These are phyloP conservation scores for Hypomontagnella monticulosa DNA, from an alignment of 495 filamentous ascomycete genomes.

Conservation along the genomic window DNA sequence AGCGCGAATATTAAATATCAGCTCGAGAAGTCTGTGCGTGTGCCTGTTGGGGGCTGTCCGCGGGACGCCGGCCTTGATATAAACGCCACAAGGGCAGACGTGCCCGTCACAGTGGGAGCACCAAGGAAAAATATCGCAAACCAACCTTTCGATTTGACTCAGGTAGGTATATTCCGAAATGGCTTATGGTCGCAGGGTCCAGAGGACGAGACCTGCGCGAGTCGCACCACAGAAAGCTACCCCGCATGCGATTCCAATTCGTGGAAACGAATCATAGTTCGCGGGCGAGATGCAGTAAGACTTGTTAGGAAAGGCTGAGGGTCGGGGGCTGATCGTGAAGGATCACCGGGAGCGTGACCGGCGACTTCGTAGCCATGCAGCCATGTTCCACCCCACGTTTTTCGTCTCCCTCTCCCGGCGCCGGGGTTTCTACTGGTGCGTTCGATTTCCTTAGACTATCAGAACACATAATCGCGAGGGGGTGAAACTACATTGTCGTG, in stretches of 20 bases:
- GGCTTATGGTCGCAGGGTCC: slow-evolving; percentile 29
- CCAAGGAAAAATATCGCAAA: slow-evolving; percentile 25
- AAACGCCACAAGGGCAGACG: slow-evolving; percentile 32
- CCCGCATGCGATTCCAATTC: slow-evolving; percentile 32
- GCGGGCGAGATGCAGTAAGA: slow-evolving; percentile 32
- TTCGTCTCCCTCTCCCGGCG: slow-evolving; percentile 8
- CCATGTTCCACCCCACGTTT: slow-evolving; percentile 33
- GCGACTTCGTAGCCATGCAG: slow-evolving; percentile 24
- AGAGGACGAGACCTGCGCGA: slow-evolving; percentile 18
- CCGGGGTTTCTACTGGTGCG: slow-evolving; percentile 34
- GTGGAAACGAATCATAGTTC: slow-evolving; percentile 36
- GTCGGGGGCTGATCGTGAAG: slow-evolving; percentile 41
- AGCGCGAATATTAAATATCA: slow-evolving; percentile 1
- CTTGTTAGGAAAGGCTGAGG: slow-evolving; percentile 39
- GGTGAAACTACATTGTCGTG: slow-evolving; percentile 9
- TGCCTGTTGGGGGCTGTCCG: background rate
- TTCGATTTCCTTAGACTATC: slow-evolving; percentile 39
- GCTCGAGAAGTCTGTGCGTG: background rate
- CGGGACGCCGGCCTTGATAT: slow-evolving; percentile 32
- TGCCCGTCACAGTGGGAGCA: slow-evolving; percentile 19
- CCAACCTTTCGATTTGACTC: background rate
- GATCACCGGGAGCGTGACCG: slow-evolving; percentile 34
- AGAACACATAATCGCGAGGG: slow-evolving; percentile 38
- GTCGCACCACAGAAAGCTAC: slow-evolving; percentile 35
- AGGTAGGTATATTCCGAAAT: slow-evolving; percentile 14